Percentiles rank a stretch among this genome's conserved stretches.
Conservation (phyloP, 164 flowering plant genomes). For the Nelumbo lutea region DNA sequence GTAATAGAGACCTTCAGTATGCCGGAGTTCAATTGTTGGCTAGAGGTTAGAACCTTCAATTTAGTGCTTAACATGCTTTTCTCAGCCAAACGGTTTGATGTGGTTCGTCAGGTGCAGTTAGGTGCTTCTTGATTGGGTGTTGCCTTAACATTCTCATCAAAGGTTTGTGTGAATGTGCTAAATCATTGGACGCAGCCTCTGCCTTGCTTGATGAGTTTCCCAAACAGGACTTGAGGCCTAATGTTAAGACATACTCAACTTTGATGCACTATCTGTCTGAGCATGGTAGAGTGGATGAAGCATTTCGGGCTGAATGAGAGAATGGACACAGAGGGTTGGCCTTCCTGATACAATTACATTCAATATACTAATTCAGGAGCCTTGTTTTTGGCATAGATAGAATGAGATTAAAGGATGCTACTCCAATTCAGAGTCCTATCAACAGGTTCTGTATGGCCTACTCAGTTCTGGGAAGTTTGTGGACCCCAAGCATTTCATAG, state of each 20-base stretch:
- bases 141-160: slow-evolving; percentile 72
- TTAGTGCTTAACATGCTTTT: slow-evolving; percentile 77
- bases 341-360: slow-evolving; percentile 62
- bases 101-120: slow-evolving; percentile 52
- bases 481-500: slow-evolving; percentile 54
- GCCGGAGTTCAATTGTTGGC: slow-evolving; percentile 69
- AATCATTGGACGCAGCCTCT: slow-evolving; percentile 53
- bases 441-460: slow-evolving; percentile 67
- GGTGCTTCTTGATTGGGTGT: slow-evolving; percentile 51
- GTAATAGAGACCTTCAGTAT: slow-evolving; percentile 58
- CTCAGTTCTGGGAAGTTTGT: slow-evolving; percentile 40
- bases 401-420: slow-evolving; percentile 71
- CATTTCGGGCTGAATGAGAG: slow-evolving; percentile 47
- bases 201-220: slow-evolving; percentile 78
- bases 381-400: slow-evolving; percentile 42
- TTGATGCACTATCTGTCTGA: slow-evolving; percentile 65
- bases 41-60: slow-evolving; percentile 57
- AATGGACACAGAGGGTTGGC: slow-evolving; percentile 65
- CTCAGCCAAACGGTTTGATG: slow-evolving; percentile 41
- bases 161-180: slow-evolving; percentile 57
- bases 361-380: slow-evolving; percentile 71
- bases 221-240: slow-evolving; percentile 52
- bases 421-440: slow-evolving; percentile 68
- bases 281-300: slow-evolving; percentile 56
- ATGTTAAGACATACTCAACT: slow-evolving; percentile 63